These are phyloP conservation scores for Nemania sp. DNA, from an alignment of 2,329 filamentous ascomycete genomes.

Conservation along the genomic window DNA sequence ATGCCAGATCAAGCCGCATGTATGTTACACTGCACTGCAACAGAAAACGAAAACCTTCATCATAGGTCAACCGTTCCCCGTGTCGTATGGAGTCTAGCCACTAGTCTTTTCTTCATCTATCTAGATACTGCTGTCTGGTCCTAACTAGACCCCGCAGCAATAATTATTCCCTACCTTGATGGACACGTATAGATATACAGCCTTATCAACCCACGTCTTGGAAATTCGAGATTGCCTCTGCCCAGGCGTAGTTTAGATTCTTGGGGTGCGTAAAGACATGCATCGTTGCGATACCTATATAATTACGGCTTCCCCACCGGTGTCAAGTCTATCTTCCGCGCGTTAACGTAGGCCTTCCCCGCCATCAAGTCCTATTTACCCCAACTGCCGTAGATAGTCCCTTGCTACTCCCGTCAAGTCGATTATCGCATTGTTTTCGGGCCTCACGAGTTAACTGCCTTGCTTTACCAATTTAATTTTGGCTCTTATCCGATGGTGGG, in stretches of 20 bases:
- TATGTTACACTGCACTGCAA: background rate
- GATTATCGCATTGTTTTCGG: background rate
- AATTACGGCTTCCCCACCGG: conserved; percentile 6
- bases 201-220: background rate
- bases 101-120: too few relatives aligned
- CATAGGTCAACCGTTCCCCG: too few relatives aligned
- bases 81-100: too few relatives aligned
- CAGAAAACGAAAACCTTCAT: too few relatives aligned
- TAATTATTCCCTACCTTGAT: too few relatives aligned
- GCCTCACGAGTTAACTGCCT: too few relatives aligned
- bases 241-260: background rate
- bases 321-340: too few relatives aligned
- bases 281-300: background rate
- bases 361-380: conserved; percentile 35
- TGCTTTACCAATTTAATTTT: too few relatives aligned
- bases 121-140: too few relatives aligned
- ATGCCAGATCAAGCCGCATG: background rate
- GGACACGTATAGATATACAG: background rate
- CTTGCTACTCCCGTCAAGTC: background rate
- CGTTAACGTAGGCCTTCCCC: conserved; percentile 44
- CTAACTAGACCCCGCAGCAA: too few relatives aligned
- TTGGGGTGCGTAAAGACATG: background rate
- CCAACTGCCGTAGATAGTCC: conserved; percentile 9
- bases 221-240: background rate
- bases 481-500: too few relatives aligned